phyloP scores from a whole-genome alignment of 495 filamentous ascomycete species.

The Penicillium arizonense region DNA sequence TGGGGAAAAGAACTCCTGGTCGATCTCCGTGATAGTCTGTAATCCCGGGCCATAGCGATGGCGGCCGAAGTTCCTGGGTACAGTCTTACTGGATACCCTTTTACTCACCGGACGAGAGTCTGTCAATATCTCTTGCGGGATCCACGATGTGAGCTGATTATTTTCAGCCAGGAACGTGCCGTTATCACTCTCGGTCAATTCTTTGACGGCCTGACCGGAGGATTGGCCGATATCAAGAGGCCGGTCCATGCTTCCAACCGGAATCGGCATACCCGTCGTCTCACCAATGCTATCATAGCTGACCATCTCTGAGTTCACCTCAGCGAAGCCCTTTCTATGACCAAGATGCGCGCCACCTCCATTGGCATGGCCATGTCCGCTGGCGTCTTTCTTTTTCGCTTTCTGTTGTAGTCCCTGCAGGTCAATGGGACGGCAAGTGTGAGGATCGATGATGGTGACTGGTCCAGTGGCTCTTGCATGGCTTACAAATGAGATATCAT shows the following conservation, averaged over 20 bases:
- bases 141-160: background rate
- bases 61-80: constrained; percentile 6
- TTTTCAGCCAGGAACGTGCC: background rate
- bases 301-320: background rate
- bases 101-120: background rate
- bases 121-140: background rate
- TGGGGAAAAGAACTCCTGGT: background rate
- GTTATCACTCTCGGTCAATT: background rate
- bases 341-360: no score
- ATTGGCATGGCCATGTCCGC: background rate
- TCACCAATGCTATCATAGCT: background rate
- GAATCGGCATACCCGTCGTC: background rate
- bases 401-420: background rate
- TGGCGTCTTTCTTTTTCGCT: background rate
- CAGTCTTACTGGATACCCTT: background rate
- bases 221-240: background rate
- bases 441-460: background rate
- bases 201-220: background rate
- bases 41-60: background rate
- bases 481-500: background rate
- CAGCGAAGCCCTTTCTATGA: no score
- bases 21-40: background rate
- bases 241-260: background rate
- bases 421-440: constrained; percentile 1
- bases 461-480: background rate